A percentile compares a stretch with the other conserved stretches of the same genome.
Evolutionary conservation across 176 grass and related monocot species (phyloP).

Genomic region (Oryza nivara): DNA sequence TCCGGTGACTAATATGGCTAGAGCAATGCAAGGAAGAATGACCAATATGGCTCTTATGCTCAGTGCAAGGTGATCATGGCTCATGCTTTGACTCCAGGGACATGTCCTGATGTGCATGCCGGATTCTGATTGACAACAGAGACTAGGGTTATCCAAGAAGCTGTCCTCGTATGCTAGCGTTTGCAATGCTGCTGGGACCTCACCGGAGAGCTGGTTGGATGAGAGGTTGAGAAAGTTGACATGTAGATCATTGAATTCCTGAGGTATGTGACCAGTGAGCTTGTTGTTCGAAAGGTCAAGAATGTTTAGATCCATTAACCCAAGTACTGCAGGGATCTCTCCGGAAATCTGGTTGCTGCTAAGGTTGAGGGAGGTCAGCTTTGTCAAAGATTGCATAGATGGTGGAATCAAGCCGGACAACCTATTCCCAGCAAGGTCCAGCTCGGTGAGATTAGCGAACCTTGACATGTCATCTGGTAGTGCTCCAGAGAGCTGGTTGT

Average conservation of each 20-base stretch:
- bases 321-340: constrained; percentile 40
- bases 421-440: constrained; percentile 33
- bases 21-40: not conserved
- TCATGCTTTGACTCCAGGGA: not conserved
- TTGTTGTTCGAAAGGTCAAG: constrained; percentile 61
- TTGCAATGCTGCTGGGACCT: constrained; percentile 35
- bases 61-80: not conserved
- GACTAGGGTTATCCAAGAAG: constrained; percentile 49
- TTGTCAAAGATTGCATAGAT: not conserved
- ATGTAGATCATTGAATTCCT: constrained; percentile 16
- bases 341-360: constrained; percentile 36
- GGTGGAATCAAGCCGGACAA: constrained; percentile 43
- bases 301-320: not conserved
- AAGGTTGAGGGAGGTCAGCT: constrained; percentile 43
- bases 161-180: not conserved
- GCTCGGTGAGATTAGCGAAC: not conserved
- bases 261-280: constrained; percentile 42
- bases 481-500: constrained; percentile 40
- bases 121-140: constrained; percentile 23
- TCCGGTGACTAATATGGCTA: constrained; percentile 4
- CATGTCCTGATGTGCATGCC: constrained; percentile 28
- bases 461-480: constrained; percentile 5
- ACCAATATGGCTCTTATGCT: not conserved
- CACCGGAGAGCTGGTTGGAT: constrained; percentile 45
- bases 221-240: constrained; percentile 47